Conservation (phyloP, 225 moss, liverwort and hornwort species). For the Pseudisothecium myosuroides region DNA sequence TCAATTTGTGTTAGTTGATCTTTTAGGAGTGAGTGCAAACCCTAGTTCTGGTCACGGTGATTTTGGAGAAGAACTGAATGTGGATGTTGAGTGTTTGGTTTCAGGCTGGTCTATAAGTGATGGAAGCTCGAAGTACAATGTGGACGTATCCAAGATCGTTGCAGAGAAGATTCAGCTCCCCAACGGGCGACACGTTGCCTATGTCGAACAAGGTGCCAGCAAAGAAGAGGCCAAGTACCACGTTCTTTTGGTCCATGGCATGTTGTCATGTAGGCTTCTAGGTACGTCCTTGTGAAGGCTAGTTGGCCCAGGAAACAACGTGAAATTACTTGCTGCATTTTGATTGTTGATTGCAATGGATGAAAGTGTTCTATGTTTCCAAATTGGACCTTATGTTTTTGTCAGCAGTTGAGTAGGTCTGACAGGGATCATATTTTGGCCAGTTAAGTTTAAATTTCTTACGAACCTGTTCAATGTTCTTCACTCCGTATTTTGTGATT, state of each 20-base stretch:
- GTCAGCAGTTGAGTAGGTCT: not conserved
- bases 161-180: conserved; percentile 31
- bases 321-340: not conserved
- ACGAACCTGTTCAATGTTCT: not conserved
- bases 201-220: conserved; percentile 28
- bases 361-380: not conserved
- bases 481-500: not conserved
- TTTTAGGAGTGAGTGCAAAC: not conserved
- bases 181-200: conserved; percentile 21
- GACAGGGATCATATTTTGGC: not conserved
- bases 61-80: not conserved
- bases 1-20: not conserved
- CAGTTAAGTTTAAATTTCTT: not conserved
- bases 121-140: conserved; percentile 29
- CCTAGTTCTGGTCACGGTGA: not conserved
- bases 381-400: no score
- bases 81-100: not conserved
- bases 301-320: not conserved
- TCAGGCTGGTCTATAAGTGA: conserved; percentile 24
- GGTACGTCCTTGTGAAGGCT: conserved; percentile 1
- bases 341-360: not conserved
- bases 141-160: conserved; percentile 27
- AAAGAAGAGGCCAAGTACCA: conserved; percentile 23
- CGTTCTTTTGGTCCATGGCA: conserved; percentile 1
- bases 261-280: conserved; percentile 10